phyloP scores from a whole-genome alignment of 805 yeast species.

The Candida sanyiensis region DNA sequence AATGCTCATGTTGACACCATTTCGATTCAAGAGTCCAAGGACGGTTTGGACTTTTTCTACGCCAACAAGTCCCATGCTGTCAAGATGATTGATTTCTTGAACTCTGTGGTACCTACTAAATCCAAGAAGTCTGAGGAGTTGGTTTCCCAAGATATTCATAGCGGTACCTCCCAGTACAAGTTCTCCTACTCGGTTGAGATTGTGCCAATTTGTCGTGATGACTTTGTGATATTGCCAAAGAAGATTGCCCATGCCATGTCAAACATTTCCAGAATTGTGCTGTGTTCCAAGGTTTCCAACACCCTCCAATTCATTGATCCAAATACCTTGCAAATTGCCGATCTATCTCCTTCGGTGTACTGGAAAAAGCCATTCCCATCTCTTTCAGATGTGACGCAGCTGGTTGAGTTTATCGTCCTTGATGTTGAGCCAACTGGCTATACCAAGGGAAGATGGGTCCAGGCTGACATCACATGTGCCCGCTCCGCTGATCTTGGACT shows the following conservation, averaged over 20 bases:
- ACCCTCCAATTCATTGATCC: constrained; percentile 86
- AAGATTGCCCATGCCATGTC: constrained; percentile 81
- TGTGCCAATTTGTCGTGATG: constrained; percentile 96
- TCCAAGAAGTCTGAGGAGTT: constrained; percentile 84
- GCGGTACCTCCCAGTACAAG: constrained; percentile 82
- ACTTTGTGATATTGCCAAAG: constrained; percentile 85
- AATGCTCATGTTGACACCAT: constrained; percentile 92
- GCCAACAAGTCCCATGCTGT: constrained; percentile 85
- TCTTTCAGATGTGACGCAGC: constrained; percentile 66
- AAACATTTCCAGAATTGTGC: constrained; percentile 69
- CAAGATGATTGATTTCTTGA: constrained; percentile 87
- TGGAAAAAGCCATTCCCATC: constrained; percentile 82
- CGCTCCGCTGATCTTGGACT: constrained; percentile 83
- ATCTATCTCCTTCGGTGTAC: constrained; percentile 61
- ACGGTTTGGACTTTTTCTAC: constrained; percentile 93
- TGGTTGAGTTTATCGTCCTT: constrained; percentile 82
- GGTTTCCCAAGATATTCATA: constrained; percentile 85
- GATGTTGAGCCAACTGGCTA: constrained; percentile 92
- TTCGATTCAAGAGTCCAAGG: constrained; percentile 85
- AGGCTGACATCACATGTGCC: constrained; percentile 91
- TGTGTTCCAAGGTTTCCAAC: constrained; percentile 82
- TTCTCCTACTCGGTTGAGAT: constrained; percentile 90
- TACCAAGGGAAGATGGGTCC: constrained; percentile 66
- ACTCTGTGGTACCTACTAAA: constrained; percentile 79
- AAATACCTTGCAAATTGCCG: constrained; percentile 68